Evolutionary conservation across 1,284 basidiomycete species (phyloP), one percentile per base, ranked within the genome.

Genomic region (Fomitiporia mediterranea): DNA sequence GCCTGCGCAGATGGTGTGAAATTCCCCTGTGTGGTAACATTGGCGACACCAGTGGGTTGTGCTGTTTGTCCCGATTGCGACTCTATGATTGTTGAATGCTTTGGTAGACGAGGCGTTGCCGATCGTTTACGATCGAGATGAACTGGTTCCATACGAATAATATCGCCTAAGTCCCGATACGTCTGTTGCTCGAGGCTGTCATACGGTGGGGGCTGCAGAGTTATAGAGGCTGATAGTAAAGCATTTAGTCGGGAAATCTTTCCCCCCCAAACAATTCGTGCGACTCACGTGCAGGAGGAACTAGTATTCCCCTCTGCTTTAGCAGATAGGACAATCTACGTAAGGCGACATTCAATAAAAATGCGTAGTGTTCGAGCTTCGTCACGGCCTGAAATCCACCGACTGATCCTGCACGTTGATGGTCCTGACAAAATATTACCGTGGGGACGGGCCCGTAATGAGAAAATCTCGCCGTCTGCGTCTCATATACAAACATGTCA

Each of bases 341-440:
- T 55, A 99, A 78, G 3, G 96, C 97, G 17, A 99, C 97, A 65
- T 98, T 95, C 53, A 99, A 76, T 59, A 99, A 73, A 76, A 97
- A 99, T 0, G 97, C 91, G 70, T 98, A 99, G 69, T 99, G 96
- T 74, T 99, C 96, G 63, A 99, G 74, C 59, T 95, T 80, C 52
- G 95, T 94, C 15, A 98, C 96, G 11, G 90, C 80, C 67, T 92
- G 88, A 72, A 99, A 98, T 7, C 94, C 94, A 19, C 74, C 66
- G 46, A 84, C 75, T 63, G 86, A 89, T 2, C 78, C 78, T 53
- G 68, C 67, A 67, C 82, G 83, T 38, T 79, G 86, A 74, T 89
- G 92, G n/a, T 87, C 83, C 6, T 78, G 80, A 70, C 96, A 98
- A 62, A 84, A 82, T 57, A 91, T 80, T 46, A 81, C 71, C 19